These are phyloP conservation scores for Yamadazyma spencermartinsiae DNA, from an alignment of 1,139 yeast species.

Conservation along the genomic window DNA sequence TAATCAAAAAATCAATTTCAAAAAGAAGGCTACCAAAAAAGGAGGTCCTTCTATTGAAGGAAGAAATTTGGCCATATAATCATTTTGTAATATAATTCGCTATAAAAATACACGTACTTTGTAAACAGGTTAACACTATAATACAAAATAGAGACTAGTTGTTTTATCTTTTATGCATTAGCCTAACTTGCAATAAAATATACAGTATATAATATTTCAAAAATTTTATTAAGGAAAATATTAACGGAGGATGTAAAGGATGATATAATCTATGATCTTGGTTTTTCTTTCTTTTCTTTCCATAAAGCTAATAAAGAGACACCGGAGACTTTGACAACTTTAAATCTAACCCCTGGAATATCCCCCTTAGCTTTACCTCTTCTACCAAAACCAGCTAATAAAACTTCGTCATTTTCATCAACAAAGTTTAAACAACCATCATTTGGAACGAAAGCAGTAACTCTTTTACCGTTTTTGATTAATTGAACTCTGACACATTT, in stretches of 20 bases:
- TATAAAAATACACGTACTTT: too few species aligned
- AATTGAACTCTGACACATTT: slow-evolving; percentile 99
- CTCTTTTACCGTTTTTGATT: slow-evolving; percentile 99
- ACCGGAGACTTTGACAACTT: slow-evolving; percentile 99
- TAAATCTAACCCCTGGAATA: slow-evolving; percentile 99
- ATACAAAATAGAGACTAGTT: neutral
- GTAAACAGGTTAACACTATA: too few species aligned
- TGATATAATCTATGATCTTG: slow-evolving; percentile 73
- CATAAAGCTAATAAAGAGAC: slow-evolving; percentile 99
- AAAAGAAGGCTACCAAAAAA: slow-evolving; percentile 52
- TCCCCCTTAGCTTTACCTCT: slow-evolving; percentile 99
- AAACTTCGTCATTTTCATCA: slow-evolving; percentile 99
- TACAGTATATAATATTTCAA: slow-evolving; percentile 13
- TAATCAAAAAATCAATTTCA: slow-evolving; percentile 54
- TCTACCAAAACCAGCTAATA: slow-evolving; percentile 99
- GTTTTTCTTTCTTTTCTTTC: slow-evolving; percentile 99
- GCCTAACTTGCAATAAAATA: slow-evolving; percentile 16
- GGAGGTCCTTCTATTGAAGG: slow-evolving; percentile 84
- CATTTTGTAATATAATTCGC: too few species aligned
- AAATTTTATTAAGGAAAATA: slow-evolving; percentile 2
- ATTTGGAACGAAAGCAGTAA: slow-evolving; percentile 99
- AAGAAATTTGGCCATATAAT: slow-evolving; percentile 53
- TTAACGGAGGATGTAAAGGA: slow-evolving; percentile 1
- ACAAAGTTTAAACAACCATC: slow-evolving; percentile 99
- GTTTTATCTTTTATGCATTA: slow-evolving; percentile 18